phyloP scores from a whole-genome alignment of 2,329 filamentous ascomycete genomes.

The Verticillium nonalfalfae region DNA sequence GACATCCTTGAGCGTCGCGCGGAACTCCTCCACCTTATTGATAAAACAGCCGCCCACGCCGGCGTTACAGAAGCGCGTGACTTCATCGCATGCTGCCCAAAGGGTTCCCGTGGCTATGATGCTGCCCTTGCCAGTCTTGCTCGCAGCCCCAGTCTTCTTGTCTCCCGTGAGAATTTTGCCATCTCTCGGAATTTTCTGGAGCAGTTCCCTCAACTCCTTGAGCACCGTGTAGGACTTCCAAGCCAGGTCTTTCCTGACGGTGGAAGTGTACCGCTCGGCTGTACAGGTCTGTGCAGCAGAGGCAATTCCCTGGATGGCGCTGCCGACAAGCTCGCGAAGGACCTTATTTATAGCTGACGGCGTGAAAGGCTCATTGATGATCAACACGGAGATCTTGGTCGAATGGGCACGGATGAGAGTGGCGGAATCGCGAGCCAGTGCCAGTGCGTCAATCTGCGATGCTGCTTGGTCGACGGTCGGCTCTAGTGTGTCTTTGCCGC shows the following conservation, averaged over 20 bases:
- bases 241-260: conserved; percentile 58
- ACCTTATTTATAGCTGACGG: conserved; percentile 67
- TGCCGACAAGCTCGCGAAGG: conserved; percentile 63
- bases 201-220: conserved; percentile 53
- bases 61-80: conserved; percentile 55
- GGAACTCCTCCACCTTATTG: conserved; percentile 65
- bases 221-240: conserved; percentile 54
- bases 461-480: conserved; percentile 6
- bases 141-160: conserved; percentile 35
- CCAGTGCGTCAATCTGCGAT: conserved; percentile 49
- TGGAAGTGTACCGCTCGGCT: conserved; percentile 52
- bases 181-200: conserved; percentile 53
- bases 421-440: conserved; percentile 65
- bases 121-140: conserved; percentile 38
- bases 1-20: conserved; percentile 72
- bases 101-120: conserved; percentile 66
- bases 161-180: conserved; percentile 44
- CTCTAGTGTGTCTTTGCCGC: conserved; percentile 15
- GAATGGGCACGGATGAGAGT: conserved; percentile 73
- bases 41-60: conserved; percentile 68
- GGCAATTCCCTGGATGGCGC: conserved; percentile 68
- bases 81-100: conserved; percentile 76
- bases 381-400: conserved; percentile 80
- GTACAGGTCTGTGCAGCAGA: conserved; percentile 63
- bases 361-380: conserved; percentile 83